These are phyloP conservation scores for Arabis alpina DNA, from an alignment of 345 rosid genomes.

Conservation along the genomic window DNA sequence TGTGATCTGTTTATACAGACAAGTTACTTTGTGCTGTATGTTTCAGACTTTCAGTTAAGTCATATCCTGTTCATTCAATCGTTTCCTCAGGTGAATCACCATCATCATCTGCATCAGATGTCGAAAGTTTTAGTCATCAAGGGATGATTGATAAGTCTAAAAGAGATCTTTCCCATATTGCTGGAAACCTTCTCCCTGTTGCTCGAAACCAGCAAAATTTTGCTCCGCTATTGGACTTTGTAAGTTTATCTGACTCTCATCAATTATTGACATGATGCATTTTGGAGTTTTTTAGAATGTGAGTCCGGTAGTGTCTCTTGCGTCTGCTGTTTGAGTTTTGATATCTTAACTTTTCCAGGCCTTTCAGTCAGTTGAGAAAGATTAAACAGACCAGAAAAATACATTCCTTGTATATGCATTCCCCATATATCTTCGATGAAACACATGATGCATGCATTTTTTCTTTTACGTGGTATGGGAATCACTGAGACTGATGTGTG, in stretches of 20 bases:
- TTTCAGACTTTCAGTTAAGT: slow-evolving; percentile 20
- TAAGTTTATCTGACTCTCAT: slow-evolving; percentile 51
- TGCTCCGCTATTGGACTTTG: slow-evolving; percentile 63
- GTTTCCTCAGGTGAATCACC: slow-evolving; percentile 83
- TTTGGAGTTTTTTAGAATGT: slow-evolving; percentile 1
- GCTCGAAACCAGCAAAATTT: slow-evolving; percentile 52
- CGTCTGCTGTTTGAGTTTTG: slow-evolving; percentile 7
- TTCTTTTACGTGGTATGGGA: background rate
- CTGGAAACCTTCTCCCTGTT: slow-evolving; percentile 54
- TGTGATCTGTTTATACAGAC: background rate
- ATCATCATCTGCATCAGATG: slow-evolving; percentile 85
- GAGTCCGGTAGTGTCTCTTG: background rate
- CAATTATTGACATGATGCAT: slow-evolving; percentile 14
- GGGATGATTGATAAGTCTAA: slow-evolving; percentile 52
- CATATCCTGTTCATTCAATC: slow-evolving; percentile 19
- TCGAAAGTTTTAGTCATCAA: slow-evolving; percentile 72
- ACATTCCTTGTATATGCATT: background rate
- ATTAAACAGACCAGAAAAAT: background rate
- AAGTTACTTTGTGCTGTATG: background rate
- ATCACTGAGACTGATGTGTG: slow-evolving; percentile 11
- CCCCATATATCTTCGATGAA: slow-evolving; percentile 7
- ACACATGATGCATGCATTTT: slow-evolving; percentile 6
- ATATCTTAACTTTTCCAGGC: too few species aligned
- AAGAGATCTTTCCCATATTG: slow-evolving; percentile 51
- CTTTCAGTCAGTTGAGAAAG: background rate